A percentile compares a stretch with the other conserved stretches of the same genome.
These are phyloP conservation scores for Fraxinus angustifolia DNA, from an alignment of 305 asterid species.

Conservation along the genomic window DNA sequence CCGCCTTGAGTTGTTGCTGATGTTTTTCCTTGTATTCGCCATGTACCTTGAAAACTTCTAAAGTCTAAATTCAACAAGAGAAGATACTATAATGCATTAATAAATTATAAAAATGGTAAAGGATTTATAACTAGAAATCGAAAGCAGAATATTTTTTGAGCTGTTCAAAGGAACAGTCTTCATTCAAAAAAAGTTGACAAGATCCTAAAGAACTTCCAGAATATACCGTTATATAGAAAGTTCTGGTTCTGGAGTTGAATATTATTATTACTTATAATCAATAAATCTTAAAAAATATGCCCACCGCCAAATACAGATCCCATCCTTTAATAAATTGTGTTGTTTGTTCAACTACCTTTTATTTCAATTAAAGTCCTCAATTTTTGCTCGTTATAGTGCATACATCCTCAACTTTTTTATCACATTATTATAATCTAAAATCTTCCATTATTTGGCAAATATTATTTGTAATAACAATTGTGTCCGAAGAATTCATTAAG, in stretches of 20 bases:
- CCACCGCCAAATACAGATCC: neutral
- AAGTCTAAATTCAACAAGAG: neutral
- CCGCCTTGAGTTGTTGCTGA: neutral
- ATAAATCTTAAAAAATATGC: neutral
- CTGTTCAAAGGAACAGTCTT: neutral
- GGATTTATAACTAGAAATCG: neutral
- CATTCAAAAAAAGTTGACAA: conserved; percentile 24
- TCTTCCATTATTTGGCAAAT: neutral
- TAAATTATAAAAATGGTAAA: neutral
- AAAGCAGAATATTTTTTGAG: neutral
- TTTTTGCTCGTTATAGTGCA: no score
- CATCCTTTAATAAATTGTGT: no score
- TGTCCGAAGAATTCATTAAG: neutral
- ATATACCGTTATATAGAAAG: conserved; percentile 20
- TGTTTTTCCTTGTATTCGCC: conserved; percentile 50
- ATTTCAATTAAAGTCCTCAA: no score
- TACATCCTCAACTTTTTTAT: no score
- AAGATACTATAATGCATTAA: neutral
- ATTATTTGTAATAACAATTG: neutral
- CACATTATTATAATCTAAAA: no score
- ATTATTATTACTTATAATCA: neutral
- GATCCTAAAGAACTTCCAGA: conserved; percentile 5
- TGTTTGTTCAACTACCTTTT: no score
- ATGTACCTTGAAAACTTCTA: conserved; percentile 34
- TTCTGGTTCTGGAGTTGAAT: conserved; percentile 11